These are phyloP conservation scores for Coniochaeta pulveracea DNA, from an alignment of 2,329 filamentous ascomycete species.

Conservation along the genomic window DNA sequence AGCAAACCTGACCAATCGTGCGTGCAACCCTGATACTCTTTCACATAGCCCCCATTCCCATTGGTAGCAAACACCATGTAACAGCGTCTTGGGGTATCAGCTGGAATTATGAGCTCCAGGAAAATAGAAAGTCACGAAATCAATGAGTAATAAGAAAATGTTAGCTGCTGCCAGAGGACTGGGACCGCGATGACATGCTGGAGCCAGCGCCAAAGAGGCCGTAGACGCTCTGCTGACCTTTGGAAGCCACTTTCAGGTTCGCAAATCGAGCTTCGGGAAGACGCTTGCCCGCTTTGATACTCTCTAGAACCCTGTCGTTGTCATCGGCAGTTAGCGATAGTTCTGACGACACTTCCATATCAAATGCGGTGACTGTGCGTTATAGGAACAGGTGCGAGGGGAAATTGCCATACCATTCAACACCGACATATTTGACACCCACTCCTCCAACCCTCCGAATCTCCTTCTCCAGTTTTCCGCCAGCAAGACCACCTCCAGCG, in stretches of 20 bases:
- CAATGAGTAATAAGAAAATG: not conserved
- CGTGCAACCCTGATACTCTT: not conserved
- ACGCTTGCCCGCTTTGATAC: slow-evolving; percentile 63
- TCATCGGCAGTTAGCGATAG: slow-evolving; percentile 1
- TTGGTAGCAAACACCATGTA: not conserved
- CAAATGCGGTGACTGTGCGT: too few species aligned
- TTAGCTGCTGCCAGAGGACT: not conserved
- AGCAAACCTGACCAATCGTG: not conserved
- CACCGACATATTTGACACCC: slow-evolving; percentile 66
- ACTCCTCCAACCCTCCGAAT: slow-evolving; percentile 55
- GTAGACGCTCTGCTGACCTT: slow-evolving; percentile 54
- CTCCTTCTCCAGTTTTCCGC: slow-evolving; percentile 72
- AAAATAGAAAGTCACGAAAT: not conserved
- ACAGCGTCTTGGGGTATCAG: not conserved
- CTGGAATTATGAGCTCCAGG: not conserved
- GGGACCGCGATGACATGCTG: not conserved
- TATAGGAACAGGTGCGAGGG: not conserved
- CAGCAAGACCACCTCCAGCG: slow-evolving; percentile 64
- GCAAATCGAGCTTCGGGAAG: slow-evolving; percentile 65
- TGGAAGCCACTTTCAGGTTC: slow-evolving; percentile 47
- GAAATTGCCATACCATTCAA: slow-evolving; percentile 56
- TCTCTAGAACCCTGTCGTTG: slow-evolving; percentile 61
- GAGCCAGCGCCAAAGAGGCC: slow-evolving; percentile 18
- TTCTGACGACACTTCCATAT: not conserved
- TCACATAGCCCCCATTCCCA: not conserved